Conservation (phyloP, 768 basidiomycete species). For the Chiua virens region DNA sequence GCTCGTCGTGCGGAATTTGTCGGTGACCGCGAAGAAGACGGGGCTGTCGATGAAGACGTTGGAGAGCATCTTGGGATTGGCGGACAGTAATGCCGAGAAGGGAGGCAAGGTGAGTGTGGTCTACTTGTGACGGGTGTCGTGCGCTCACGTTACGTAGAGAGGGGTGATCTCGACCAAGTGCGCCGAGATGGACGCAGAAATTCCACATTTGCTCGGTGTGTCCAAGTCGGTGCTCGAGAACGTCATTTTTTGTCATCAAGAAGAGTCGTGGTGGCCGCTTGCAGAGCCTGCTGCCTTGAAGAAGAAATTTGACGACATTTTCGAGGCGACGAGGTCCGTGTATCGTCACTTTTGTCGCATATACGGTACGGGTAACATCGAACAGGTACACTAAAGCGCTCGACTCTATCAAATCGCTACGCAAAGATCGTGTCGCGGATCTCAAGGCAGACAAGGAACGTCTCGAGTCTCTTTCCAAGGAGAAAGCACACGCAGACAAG, state of each 20-base stretch:
- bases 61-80: slow-evolving; percentile 82
- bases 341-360: neutral
- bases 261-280: slow-evolving; percentile 98
- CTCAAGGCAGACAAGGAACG: slow-evolving; percentile 92
- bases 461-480: slow-evolving; percentile 69
- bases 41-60: slow-evolving; percentile 96
- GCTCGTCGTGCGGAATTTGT: slow-evolving; percentile 87
- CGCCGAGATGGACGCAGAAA: slow-evolving; percentile 93
- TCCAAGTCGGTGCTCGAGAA: slow-evolving; percentile 98
- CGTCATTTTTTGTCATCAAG: slow-evolving; percentile 99
- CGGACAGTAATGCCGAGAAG: slow-evolving; percentile 62
- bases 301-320: slow-evolving; percentile 99
- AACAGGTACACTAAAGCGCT: slow-evolving; percentile 94
- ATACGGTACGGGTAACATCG: neutral
- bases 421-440: slow-evolving; percentile 89
- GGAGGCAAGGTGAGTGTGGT: slow-evolving; percentile 64
- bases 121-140: too few species aligned
- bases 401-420: slow-evolving; percentile 83
- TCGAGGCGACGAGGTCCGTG: slow-evolving; percentile 89
- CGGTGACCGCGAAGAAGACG: slow-evolving; percentile 92
- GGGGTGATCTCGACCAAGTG: slow-evolving; percentile 95
- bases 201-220: slow-evolving; percentile 90
- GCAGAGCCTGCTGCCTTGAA: slow-evolving; percentile 88
- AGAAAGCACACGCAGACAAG: slow-evolving; percentile 87
- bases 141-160: slow-evolving; percentile 48